These are phyloP conservation scores for Nicotiana tomentosiformis DNA, from an alignment of 257 asterid species.

Conservation along the genomic window DNA sequence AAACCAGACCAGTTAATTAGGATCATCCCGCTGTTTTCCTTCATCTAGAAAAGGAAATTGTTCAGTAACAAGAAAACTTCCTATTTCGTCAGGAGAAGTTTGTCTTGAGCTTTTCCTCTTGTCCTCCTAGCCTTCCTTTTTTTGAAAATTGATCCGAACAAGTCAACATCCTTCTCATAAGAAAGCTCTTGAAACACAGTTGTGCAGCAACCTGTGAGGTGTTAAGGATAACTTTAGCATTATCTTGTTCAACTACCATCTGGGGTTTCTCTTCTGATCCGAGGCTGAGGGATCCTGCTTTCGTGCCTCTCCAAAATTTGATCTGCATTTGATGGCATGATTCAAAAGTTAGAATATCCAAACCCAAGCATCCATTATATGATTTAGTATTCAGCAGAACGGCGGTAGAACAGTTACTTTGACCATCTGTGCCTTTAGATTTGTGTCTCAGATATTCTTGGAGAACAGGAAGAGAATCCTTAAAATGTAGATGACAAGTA, in stretches of 20 bases:
- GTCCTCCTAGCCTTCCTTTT: not conserved
- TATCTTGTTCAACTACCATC: constrained; percentile 15
- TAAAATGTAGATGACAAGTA: not conserved
- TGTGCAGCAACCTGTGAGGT: not conserved
- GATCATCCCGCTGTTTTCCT: not conserved
- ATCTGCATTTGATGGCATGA: constrained; percentile 33
- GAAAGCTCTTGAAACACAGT: not conserved
- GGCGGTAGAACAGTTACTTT: not conserved
- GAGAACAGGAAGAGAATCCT: not conserved
- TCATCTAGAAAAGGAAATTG: not conserved
- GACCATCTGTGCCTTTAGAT: not conserved
- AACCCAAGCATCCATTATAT: not conserved
- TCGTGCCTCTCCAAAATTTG: constrained; percentile 59
- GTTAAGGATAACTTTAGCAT: not conserved
- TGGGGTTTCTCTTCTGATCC: constrained; percentile 35
- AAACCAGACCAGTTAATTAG: not conserved
- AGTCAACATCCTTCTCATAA: not conserved
- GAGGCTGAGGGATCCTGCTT: constrained; percentile 40
- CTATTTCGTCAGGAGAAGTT: too few species aligned
- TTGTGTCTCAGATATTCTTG: not conserved
- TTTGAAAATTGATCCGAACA: not conserved
- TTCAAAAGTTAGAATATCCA: not conserved
- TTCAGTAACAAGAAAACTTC: not conserved
- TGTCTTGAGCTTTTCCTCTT: not conserved
- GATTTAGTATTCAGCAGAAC: not conserved